phyloP scores from a whole-genome alignment of 495 filamentous ascomycete genomes.

The Stereocaulon alpinum region DNA sequence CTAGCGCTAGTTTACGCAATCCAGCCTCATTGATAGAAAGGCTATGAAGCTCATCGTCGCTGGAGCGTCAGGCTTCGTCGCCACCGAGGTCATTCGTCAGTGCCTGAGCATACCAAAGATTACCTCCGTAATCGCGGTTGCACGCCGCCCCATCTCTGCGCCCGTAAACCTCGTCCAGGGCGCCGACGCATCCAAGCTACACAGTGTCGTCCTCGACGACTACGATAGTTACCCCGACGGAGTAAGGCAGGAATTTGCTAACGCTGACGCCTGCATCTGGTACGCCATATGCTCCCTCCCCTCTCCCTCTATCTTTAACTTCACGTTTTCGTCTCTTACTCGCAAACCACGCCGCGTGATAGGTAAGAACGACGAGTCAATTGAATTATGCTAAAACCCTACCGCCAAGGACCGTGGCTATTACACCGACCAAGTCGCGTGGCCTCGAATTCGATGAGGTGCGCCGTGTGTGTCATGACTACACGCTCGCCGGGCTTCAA shows the following conservation, averaged over 20 bases:
- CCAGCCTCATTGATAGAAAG: neutral
- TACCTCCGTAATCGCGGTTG: conserved; percentile 32
- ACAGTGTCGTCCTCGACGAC: conserved; percentile 28
- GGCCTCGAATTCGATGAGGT: conserved; percentile 32
- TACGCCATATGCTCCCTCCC: conserved; percentile 16
- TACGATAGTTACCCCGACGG: conserved; percentile 35
- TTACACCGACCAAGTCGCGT: conserved; percentile 31
- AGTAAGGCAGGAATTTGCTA: conserved; percentile 32
- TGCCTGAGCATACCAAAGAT: conserved; percentile 28
- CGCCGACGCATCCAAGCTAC: conserved; percentile 30
- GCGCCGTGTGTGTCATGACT: conserved; percentile 35
- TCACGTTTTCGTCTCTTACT: neutral
- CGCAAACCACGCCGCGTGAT: neutral
- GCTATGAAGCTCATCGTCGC: conserved; percentile 44
- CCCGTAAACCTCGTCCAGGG: conserved; percentile 15
- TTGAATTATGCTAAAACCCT: neutral
- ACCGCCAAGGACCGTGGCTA: conserved; percentile 31
- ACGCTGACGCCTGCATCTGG: conserved; percentile 46
- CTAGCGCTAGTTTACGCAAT: no score
- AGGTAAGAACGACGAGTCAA: neutral
- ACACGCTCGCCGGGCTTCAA: conserved; percentile 31
- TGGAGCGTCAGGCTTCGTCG: conserved; percentile 40
- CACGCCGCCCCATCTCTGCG: conserved; percentile 25
- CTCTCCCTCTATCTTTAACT: neutral
- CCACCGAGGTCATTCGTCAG: conserved; percentile 36